Evolutionary conservation across 1,284 basidiomycete genomes (phyloP), one percentile per base, ranked within the genome.

Genomic region (Cutaneotrichosporon mucoides): DNA sequence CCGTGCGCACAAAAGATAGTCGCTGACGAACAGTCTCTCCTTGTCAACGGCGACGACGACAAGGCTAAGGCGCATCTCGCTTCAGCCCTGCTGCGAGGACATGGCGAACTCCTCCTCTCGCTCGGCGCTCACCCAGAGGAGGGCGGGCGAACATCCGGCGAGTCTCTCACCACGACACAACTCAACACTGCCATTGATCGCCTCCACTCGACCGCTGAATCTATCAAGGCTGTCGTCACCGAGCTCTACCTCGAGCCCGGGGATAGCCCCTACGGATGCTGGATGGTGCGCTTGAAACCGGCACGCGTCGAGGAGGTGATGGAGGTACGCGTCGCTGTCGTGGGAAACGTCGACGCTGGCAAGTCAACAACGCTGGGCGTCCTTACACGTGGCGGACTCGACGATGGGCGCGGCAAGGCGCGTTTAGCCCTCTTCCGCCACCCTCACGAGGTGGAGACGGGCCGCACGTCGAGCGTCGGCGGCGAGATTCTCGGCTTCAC

Each of bases 401-500:
- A 99, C 70, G 95, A 99, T 75, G 96, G 95, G 10, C 82, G 96
- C 75, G 95, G 95, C 1, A 86, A 88, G 60, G 94, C 95, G 1
- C 88, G 95, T 53, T 89, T 98, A 7, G 88, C 88, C 3, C 81
- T 99, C 6, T 98, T 98, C 79, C 82, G 95, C 49, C 96, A 99
- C 78, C 97, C 98, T 75, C 95, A 99, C 72, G 95, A 99, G 77
- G 82, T 98, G 63, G 95, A 99, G 80, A 92, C 89, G 9, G 95
- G 96, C 2, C 81, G 96, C 56, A 98, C 95, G 0, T 92, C 90
- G 36, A 92, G 88, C 61, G 91, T 98, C 38, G 95, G 96, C 46
- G 92, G 96, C 86, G 94, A 98, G 89, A 94, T 95, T 53, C 80
- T 95, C 13, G 92, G 92, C 0, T 95, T 93, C 70, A 85, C 84